A percentile compares a stretch with the other conserved stretches of the same genome.
phyloP scores from a whole-genome alignment of 1,284 basidiomycete genomes.

The Inonotus obliquus region DNA sequence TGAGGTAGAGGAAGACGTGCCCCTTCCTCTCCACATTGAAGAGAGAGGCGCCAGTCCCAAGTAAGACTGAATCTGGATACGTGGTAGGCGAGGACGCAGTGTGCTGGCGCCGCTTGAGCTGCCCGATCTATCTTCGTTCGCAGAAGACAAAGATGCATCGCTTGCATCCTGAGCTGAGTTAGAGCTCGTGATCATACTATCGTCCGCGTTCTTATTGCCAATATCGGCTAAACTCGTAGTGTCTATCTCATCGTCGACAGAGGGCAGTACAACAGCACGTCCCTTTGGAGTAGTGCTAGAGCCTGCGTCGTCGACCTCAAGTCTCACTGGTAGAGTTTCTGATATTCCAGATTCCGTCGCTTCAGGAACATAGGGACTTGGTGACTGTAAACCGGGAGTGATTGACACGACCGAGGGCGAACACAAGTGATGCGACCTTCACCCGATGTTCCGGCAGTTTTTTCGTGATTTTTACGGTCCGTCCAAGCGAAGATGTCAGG shows the following conservation, averaged over 20 bases:
- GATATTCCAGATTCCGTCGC: background rate
- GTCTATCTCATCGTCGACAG: background rate
- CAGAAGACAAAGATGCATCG: background rate
- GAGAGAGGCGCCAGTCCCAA: constrained; percentile 14
- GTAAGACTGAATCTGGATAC: constrained; percentile 15
- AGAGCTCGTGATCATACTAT: background rate
- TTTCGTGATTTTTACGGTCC: background rate
- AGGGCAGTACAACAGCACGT: background rate
- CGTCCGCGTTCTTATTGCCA: background rate
- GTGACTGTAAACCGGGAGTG: constrained; percentile 10
- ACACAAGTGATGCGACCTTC: constrained; percentile 7
- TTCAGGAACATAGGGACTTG: background rate
- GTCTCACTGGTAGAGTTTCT: background rate
- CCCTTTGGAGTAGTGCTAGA: constrained; percentile 14
- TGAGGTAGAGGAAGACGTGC: constrained; percentile 8
- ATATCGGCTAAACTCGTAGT: background rate
- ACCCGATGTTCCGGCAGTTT: background rate
- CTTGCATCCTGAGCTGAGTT: background rate
- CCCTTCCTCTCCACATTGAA: constrained; percentile 17
- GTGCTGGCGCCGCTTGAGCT: background rate
- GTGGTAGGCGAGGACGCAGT: constrained; percentile 10
- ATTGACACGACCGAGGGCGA: constrained; percentile 15
- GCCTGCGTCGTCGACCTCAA: background rate
- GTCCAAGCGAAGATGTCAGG: background rate
- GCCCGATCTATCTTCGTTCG: background rate